Evolutionary conservation across 2,329 filamentous ascomycete genomes (phyloP).

Genomic region (Fusarium continuum): DNA sequence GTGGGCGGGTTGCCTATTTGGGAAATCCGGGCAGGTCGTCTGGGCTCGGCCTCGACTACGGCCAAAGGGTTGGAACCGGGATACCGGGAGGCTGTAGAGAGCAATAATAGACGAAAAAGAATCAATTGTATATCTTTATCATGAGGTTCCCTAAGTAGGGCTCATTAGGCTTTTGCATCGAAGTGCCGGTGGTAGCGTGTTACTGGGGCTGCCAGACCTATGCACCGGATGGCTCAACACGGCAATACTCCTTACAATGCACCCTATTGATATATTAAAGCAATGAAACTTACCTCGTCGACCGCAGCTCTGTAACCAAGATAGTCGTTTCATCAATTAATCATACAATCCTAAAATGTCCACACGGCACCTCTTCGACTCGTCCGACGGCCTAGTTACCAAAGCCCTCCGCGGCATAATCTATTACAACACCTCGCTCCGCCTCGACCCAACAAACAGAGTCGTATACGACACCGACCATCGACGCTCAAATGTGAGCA

Average conservation of each 20-base stretch:
- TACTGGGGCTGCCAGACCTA: not conserved
- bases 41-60: not conserved
- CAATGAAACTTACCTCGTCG: not conserved
- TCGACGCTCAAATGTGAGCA: conserved; percentile 56
- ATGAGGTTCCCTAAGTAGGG: not conserved
- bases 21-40: conserved; percentile 34
- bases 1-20: conserved; percentile 30
- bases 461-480: conserved; percentile 61
- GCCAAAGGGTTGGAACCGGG: not conserved
- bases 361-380: conserved; percentile 62
- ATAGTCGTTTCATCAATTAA: too few species aligned
- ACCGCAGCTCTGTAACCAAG: too few species aligned
- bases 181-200: not conserved
- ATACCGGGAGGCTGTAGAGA: conserved; percentile 5
- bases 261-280: not conserved
- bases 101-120: not conserved
- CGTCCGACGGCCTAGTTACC: conserved; percentile 62
- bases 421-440: conserved; percentile 61
- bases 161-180: not conserved
- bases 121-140: not conserved
- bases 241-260: not conserved
- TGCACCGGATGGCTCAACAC: not conserved
- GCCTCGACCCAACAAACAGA: conserved; percentile 60
- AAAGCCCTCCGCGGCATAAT: conserved; percentile 62
- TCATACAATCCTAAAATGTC: conserved; percentile 53